Evolutionary conservation across 2,329 filamentous ascomycete genomes (phyloP).

Genomic region (Aspergillus sp.): DNA sequence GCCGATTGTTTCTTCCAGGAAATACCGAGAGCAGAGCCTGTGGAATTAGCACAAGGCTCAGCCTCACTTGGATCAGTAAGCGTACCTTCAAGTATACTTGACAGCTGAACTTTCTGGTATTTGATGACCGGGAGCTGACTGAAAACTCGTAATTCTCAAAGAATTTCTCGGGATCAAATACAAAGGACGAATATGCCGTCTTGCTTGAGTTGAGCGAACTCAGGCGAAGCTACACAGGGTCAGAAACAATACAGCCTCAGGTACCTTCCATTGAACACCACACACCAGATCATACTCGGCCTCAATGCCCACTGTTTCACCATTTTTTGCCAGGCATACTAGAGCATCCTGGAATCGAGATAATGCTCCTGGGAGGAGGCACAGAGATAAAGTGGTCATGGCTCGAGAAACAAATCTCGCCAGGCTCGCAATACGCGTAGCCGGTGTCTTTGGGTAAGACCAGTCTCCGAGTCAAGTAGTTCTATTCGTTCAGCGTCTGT

Average conservation of each 20-base stretch:
- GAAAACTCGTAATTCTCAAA: slow-evolving; percentile 60
- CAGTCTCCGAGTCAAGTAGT: too few relatives aligned
- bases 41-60: not conserved
- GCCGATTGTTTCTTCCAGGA: slow-evolving; percentile 57
- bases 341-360: slow-evolving; percentile 59
- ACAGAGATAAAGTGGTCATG: slow-evolving; percentile 49
- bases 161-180: slow-evolving; percentile 54
- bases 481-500: not conserved
- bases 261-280: not conserved
- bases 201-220: slow-evolving; percentile 63
- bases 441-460: not conserved
- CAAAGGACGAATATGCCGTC: slow-evolving; percentile 63
- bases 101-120: slow-evolving; percentile 55
- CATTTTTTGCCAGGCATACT: slow-evolving; percentile 62
- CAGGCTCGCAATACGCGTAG: not conserved
- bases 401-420: slow-evolving; percentile 7
- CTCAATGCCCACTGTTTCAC: slow-evolving; percentile 62
- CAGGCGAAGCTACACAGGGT: slow-evolving; percentile 51
- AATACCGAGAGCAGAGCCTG: slow-evolving; percentile 62
- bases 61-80: not conserved
- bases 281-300: slow-evolving; percentile 53
- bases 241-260: not conserved
- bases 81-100: slow-evolving; percentile 58
- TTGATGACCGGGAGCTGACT: slow-evolving; percentile 20
- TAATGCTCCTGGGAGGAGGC: slow-evolving; percentile 56